Percentiles rank a stretch among this genome's conserved stretches.
These are phyloP conservation scores for Galeopsis tetrahit DNA, from an alignment of 257 asterid genomes.

Conservation along the genomic window DNA sequence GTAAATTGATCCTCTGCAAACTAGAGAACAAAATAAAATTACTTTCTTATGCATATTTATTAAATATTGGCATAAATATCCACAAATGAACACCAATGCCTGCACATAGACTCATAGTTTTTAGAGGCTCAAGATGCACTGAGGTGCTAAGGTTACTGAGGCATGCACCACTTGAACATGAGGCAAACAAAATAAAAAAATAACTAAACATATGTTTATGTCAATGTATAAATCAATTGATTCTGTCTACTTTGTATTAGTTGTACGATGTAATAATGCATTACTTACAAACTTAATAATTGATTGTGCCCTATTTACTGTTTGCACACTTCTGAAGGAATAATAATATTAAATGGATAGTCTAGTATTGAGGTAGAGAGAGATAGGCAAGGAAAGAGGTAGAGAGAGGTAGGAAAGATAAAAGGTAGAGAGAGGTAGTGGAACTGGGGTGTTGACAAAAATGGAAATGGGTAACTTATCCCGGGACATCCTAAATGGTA, in stretches of 20 bases:
- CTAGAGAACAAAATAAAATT: constrained; percentile 50
- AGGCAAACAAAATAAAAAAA: not conserved
- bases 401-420: no score
- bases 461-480: no score
- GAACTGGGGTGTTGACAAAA: no score
- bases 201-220: not conserved
- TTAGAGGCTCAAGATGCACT: no score
- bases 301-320: no score
- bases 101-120: not conserved
- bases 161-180: not conserved
- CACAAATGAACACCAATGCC: not conserved
- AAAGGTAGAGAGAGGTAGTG: no score
- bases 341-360: no score
- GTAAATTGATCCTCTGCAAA: constrained; percentile 95
- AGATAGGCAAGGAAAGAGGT: no score
- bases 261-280: not conserved
- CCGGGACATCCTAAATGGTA: no score
- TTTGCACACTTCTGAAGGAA: no score
- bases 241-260: not conserved
- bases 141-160: no score
- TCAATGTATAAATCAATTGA: not conserved
- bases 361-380: no score
- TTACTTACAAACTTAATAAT: not conserved
- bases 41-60: constrained; percentile 17
- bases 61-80: constrained; percentile 16